Evolutionary conservation across 805 yeast genomes (phyloP), one percentile per base, ranked within the genome.

Genomic region (Sugiyamaella mastotermitis): DNA sequence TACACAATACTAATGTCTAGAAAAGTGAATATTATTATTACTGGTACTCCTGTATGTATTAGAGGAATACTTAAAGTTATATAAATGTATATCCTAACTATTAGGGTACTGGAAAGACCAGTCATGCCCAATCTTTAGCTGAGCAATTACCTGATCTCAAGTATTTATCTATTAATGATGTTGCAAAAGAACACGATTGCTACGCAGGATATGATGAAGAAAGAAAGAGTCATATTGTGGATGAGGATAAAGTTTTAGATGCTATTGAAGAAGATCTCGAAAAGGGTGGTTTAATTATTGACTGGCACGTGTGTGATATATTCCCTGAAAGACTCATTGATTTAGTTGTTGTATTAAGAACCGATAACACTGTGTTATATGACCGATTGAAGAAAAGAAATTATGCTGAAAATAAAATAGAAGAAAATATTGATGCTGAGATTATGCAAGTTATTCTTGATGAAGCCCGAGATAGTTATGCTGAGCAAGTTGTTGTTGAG

Each of bases 271-370:
- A 80, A 5, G 72, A 80, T 27, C 66, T 88, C 34, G 81, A 80
- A 37, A 66, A 76, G 46, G 99, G 99, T n/a, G 95, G 94, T 1
- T 69, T 72, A n/a, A 66, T 92, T 6, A 70, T 92, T 9, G 99
- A 92, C 60, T 92, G 98, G 98, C 99, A 92, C 58, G 92, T 90
- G 31, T 86, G 95, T 62, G 98, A 92, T 54, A 75, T 85, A 15
- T 90, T 92, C 56, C 97, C 97, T 1, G 97, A 87, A 56, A 67
- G 94, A 49, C 72, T 86, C 57, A 83, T 92, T 36, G 99, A 92
- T 60, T 68, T 92, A 45, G 97, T 92, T 4, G 82, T 87, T 27
- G 98, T 92, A 1, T 68, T 92, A 40, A 70, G 88, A 47, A 79
- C 94, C 31, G 82, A 83, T 53, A 86, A 83, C 52, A 63, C 78